A percentile compares a stretch with the other conserved stretches of the same genome.
These are phyloP conservation scores for Gentiana dahurica DNA, from an alignment of 257 asterid genomes.

Conservation along the genomic window DNA sequence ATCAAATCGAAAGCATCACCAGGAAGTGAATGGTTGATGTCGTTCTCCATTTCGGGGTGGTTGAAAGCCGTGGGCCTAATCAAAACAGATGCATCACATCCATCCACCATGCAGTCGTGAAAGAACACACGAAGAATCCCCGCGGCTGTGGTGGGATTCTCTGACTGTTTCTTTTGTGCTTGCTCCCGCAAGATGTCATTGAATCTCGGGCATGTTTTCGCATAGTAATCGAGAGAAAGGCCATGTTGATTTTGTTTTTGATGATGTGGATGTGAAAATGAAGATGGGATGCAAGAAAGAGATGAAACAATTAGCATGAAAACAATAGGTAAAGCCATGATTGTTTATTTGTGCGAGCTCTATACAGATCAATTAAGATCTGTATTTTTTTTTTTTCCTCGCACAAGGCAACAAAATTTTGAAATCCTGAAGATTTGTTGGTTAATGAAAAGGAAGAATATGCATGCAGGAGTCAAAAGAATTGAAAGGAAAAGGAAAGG, in stretches of 20 bases:
- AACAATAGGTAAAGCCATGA: conserved; percentile 15
- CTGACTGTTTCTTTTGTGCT: conserved; percentile 8
- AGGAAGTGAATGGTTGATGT: conserved; percentile 18
- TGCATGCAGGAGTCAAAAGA: too few relatives aligned
- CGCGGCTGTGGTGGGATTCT: conserved; percentile 16
- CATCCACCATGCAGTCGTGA: conserved; percentile 27
- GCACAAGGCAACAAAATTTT: too few relatives aligned
- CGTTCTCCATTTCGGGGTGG: conserved; percentile 18
- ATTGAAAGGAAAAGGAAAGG: too few relatives aligned
- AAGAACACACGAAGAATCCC: conserved; percentile 18
- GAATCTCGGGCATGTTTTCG: conserved; percentile 20
- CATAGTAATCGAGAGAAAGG: conserved; percentile 19
- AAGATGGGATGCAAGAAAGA: conserved; percentile 5
- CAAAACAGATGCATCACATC: conserved; percentile 28
- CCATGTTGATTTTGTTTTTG: conserved; percentile 2
- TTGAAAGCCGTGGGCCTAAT: conserved; percentile 15
- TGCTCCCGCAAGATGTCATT: conserved; percentile 9
- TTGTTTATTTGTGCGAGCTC: neutral
- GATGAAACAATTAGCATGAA: conserved; percentile 13
- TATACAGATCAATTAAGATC: neutral
- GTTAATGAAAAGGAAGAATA: too few relatives aligned
- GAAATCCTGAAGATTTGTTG: too few relatives aligned
- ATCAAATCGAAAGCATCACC: conserved; percentile 23
- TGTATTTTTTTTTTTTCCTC: neutral
- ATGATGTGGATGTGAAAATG: neutral